A percentile compares a stretch with the other conserved stretches of the same genome.
phyloP scores from a whole-genome alignment of 768 basidiomycete species.

The Pleurotus tuoliensis region DNA sequence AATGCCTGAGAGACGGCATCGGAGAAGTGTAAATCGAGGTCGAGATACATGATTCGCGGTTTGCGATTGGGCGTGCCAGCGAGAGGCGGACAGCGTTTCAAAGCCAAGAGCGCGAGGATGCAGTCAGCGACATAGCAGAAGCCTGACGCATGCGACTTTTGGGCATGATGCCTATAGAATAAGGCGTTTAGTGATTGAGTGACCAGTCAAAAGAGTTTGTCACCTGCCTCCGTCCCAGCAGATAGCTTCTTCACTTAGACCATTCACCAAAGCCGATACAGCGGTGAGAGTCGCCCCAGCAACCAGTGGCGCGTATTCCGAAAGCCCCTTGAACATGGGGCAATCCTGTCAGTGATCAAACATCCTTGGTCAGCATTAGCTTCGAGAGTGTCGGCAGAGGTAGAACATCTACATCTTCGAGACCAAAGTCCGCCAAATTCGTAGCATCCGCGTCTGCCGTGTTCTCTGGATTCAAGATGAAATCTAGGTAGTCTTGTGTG shows the following conservation, averaged over 20 bases:
- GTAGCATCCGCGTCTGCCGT: slow-evolving; percentile 11
- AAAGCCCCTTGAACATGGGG: slow-evolving; percentile 67
- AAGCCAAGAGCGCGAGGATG: slow-evolving; percentile 71
- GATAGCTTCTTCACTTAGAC: slow-evolving; percentile 58
- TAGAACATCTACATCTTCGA: slow-evolving; percentile 46
- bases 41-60: slow-evolving; percentile 82
- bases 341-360: slow-evolving; percentile 58
- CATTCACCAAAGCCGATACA: slow-evolving; percentile 50
- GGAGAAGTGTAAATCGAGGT: slow-evolving; percentile 89
- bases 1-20: slow-evolving; percentile 86
- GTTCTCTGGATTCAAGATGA: slow-evolving; percentile 38
- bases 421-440: slow-evolving; percentile 43
- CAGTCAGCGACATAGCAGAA: slow-evolving; percentile 96
- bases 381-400: slow-evolving; percentile 22
- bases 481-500: slow-evolving; percentile 65
- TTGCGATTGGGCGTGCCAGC: slow-evolving; percentile 21
- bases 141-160: slow-evolving; percentile 73
- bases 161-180: slow-evolving; percentile 70
- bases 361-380: not conserved
- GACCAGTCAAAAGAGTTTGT: slow-evolving; percentile 5
- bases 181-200: not conserved
- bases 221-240: slow-evolving; percentile 92
- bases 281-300: slow-evolving; percentile 81
- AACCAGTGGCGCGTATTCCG: slow-evolving; percentile 64
- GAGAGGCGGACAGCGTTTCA: slow-evolving; percentile 39